phyloP scores from a whole-genome alignment of 306 rosid genomes.

The Crataegus laevigata region DNA sequence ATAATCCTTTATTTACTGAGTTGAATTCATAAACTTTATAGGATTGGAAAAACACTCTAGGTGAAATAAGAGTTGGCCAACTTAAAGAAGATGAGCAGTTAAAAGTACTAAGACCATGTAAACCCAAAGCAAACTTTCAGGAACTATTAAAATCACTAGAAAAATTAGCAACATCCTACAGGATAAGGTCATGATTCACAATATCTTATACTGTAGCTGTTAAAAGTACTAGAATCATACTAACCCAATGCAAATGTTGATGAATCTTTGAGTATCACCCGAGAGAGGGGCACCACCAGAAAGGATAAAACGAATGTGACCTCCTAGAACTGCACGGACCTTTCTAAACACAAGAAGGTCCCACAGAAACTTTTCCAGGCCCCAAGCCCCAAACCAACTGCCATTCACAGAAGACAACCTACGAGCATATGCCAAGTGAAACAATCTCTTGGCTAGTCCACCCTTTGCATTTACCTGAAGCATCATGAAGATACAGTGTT shows the following conservation, averaged over 20 bases:
- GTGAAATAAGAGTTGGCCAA: neutral
- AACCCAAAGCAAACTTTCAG: neutral
- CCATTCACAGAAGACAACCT: slow-evolving; percentile 82
- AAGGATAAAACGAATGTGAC: slow-evolving; percentile 70
- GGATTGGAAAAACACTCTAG: neutral
- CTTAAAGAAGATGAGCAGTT: neutral
- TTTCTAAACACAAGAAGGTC: slow-evolving; percentile 70
- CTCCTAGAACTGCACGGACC: slow-evolving; percentile 83
- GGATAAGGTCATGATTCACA: neutral
- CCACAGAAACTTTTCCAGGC: slow-evolving; percentile 78
- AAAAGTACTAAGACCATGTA: neutral
- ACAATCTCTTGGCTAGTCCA: slow-evolving; percentile 70
- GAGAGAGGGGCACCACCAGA: slow-evolving; percentile 99
- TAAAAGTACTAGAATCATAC: slow-evolving; percentile 14
- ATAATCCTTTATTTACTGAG: too few relatives aligned
- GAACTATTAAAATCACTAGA: neutral
- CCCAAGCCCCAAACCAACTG: slow-evolving; percentile 97
- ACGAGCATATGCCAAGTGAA: slow-evolving; percentile 80
- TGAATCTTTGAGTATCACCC: slow-evolving; percentile 86
- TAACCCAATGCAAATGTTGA: slow-evolving; percentile 92
- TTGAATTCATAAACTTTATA: neutral
- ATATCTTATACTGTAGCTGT: neutral
- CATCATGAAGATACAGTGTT: slow-evolving; percentile 18
- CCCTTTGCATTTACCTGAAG: slow-evolving; percentile 74
- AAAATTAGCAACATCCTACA: neutral